Conservation (phyloP, 257 asterid species). For the Perilla frutescens region DNA sequence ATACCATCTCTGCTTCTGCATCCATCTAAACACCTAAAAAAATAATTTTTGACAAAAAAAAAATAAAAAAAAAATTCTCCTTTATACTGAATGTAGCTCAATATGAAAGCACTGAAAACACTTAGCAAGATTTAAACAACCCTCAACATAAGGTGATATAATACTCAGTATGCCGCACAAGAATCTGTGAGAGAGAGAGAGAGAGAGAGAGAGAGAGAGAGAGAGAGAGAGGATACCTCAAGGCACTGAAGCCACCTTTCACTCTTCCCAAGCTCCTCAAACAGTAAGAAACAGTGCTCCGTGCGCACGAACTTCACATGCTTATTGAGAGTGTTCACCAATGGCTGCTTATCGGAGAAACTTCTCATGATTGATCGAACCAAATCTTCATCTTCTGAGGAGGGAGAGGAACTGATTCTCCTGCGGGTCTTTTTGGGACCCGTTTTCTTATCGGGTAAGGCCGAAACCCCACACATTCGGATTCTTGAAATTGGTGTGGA, state of each 20-base stretch:
- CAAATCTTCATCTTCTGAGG: conserved; percentile 70
- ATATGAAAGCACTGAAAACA: conserved; percentile 66
- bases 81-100: conserved; percentile 16
- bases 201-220: conserved; percentile 20
- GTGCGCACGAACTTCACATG: conserved; percentile 73
- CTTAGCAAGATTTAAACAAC: neutral
- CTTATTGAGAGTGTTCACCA: conserved; percentile 64
- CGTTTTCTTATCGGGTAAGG: conserved; percentile 49
- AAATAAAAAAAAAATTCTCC: neutral
- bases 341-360: conserved; percentile 63
- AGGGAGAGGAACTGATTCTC: conserved; percentile 27
- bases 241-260: conserved; percentile 93
- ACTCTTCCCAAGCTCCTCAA: conserved; percentile 86
- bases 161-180: neutral
- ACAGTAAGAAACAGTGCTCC: conserved; percentile 87
- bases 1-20: conserved; percentile 98
- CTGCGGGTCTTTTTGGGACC: conserved; percentile 38
- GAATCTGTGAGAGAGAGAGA: conserved; percentile 1
- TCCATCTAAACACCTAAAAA: conserved; percentile 93
- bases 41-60: conserved; percentile 2
- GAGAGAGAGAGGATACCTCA: conserved; percentile 59
- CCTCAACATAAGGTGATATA: neutral
- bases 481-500: conserved; percentile 28
- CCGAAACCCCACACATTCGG: conserved; percentile 48
- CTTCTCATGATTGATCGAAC: conserved; percentile 62